Base-by-base conservation (phyloP, 305 asterid genomes). In the Fraxinus angustifolia region DNA sequence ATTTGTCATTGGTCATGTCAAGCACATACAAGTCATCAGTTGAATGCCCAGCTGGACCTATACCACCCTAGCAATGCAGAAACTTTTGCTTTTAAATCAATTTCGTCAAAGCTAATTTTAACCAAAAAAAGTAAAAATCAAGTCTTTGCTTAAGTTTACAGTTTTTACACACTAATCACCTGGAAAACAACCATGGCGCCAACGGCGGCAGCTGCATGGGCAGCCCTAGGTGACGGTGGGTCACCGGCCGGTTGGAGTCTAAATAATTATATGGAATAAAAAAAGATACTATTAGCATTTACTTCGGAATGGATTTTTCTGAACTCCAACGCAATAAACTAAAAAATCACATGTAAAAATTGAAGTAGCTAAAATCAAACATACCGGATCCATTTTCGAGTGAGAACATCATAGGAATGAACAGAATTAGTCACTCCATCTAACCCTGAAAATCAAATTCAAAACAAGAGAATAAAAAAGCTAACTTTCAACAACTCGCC, bases 141-240 rank as follows among this genome's bases (percentile, higher is more conserved):
- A 4, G 65, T 40, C 34, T 17, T 21, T 71, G 38, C 35, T 67
- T 16, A 17, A 12, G 19, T 48, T 50, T 67, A 28, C 17, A 1
- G 14, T 58, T 58, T 71, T 33, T 26, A 12, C 53, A 40, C 34
- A 60, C 50, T 58, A 80, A 81, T 81, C 83, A 89, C 92, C 92
- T 89, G 91, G 85, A 89, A 89, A 45, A 82, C 92, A 67, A 89
- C 91, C 92, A 89, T 88, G 48, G 90, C 88, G 68, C 92, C 92
- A 70, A 94, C 99, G 35, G 97, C 93, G 23, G 98, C 97, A 50
- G 99, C 99, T 0, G 96, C 95, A 73, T 96, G 99, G 0, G 98
- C 99, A 78, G 98, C 99, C 86, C 99, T 90, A 3, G 99, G 99
- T 7, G 99, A 94, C 16, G 98, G 98, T 6, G 99, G 98, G 58